A percentile compares a stretch with the other conserved stretches of the same genome.
These are phyloP conservation scores for Cercospora janseana DNA, from an alignment of 2,329 filamentous ascomycete genomes.

Conservation along the genomic window DNA sequence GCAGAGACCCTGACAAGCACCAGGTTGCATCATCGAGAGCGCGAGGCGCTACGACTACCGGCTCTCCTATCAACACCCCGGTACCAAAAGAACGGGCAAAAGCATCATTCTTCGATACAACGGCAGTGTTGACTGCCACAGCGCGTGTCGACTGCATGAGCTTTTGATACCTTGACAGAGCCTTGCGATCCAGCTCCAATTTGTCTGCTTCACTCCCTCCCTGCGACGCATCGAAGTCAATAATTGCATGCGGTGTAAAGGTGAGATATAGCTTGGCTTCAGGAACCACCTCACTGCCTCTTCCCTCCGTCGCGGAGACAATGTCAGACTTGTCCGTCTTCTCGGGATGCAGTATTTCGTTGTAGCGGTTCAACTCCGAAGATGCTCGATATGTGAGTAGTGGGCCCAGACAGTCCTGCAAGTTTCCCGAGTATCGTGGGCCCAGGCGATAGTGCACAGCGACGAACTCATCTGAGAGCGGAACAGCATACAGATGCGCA, in stretches of 20 bases:
- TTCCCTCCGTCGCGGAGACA: slow-evolving; percentile 78
- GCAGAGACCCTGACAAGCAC: slow-evolving; percentile 87
- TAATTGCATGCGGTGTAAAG: slow-evolving; percentile 74
- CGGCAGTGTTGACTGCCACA: slow-evolving; percentile 82
- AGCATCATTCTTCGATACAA: slow-evolving; percentile 84
- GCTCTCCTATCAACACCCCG: slow-evolving; percentile 76
- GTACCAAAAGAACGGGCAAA: slow-evolving; percentile 78
- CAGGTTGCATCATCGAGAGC: slow-evolving; percentile 89
- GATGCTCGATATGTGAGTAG: slow-evolving; percentile 97
- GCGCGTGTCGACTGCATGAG: slow-evolving; percentile 71
- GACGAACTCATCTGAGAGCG: slow-evolving; percentile 84
- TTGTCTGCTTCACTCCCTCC: slow-evolving; percentile 8
- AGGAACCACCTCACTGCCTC: slow-evolving; percentile 76
- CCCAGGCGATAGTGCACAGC: slow-evolving; percentile 89
- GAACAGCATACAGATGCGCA: slow-evolving; percentile 83
- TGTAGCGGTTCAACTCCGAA: slow-evolving; percentile 82
- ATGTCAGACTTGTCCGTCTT: slow-evolving; percentile 92
- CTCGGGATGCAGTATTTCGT: slow-evolving; percentile 84
- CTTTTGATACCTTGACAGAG: slow-evolving; percentile 52
- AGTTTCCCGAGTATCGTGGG: slow-evolving; percentile 89
- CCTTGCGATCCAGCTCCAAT: slow-evolving; percentile 51
- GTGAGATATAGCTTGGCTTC: slow-evolving; percentile 81
- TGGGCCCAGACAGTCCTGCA: slow-evolving; percentile 91
- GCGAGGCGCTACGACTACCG: slow-evolving; percentile 76
- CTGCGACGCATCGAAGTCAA: slow-evolving; percentile 63